phyloP scores from a whole-genome alignment of 2,329 filamentous ascomycete species.

The Orbilia ellipsospora region DNA sequence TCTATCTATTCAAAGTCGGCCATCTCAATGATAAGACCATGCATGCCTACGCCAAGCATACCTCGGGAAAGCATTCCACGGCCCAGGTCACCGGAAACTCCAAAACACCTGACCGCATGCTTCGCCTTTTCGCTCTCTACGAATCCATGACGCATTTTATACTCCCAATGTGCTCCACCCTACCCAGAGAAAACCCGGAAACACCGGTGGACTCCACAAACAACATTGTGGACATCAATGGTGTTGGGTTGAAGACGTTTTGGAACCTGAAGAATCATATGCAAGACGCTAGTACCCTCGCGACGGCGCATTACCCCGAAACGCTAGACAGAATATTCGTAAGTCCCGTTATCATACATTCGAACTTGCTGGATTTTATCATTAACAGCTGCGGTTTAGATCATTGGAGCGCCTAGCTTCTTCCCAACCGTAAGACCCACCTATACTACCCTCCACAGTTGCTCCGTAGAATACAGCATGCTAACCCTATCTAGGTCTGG shows the following conservation, averaged over 20 bases:
- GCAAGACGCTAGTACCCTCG: conserved; percentile 88
- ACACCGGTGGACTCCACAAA: conserved; percentile 93
- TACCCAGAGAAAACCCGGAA: conserved; percentile 63
- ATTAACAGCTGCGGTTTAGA: conserved; percentile 63
- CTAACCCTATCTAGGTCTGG: conserved; percentile 69
- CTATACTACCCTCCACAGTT: background rate
- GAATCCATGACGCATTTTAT: conserved; percentile 90
- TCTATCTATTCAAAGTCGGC: conserved; percentile 89
- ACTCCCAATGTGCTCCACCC: conserved; percentile 86
- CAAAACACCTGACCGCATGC: conserved; percentile 72
- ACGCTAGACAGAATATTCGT: conserved; percentile 82
- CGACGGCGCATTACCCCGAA: conserved; percentile 94
- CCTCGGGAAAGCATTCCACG: conserved; percentile 63
- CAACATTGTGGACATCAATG: conserved; percentile 92
- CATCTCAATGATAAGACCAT: conserved; percentile 85
- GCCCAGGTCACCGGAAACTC: conserved; percentile 72
- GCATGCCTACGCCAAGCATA: conserved; percentile 77
- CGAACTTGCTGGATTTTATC: conserved; percentile 2
- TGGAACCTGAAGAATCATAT: conserved; percentile 95
- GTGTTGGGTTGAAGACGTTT: conserved; percentile 89
- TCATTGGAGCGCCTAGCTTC: conserved; percentile 89
- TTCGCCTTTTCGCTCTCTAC: conserved; percentile 91
- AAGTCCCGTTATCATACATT: conserved; percentile 60
- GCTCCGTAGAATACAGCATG: background rate
- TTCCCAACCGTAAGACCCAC: conserved; percentile 74